A percentile compares a stretch with the other conserved stretches of the same genome.
These are phyloP conservation scores for Barnettozyma salicaria DNA, from an alignment of 805 yeast species.

Conservation along the genomic window DNA sequence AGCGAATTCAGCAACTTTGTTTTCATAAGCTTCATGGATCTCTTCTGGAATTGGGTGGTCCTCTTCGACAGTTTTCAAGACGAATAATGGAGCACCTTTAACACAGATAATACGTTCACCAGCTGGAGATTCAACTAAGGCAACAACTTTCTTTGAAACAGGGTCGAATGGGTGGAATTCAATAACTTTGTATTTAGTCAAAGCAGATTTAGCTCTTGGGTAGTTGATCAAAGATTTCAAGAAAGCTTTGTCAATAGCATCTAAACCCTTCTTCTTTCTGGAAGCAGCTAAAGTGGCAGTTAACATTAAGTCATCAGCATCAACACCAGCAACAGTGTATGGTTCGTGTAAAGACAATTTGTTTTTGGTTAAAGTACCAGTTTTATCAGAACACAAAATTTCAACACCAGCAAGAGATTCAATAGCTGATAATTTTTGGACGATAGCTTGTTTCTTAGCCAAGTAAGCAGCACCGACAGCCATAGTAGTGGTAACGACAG, in stretches of 20 bases:
- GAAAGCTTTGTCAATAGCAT: constrained; percentile 96
- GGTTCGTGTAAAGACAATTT: constrained; percentile 94
- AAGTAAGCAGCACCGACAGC: constrained; percentile 99
- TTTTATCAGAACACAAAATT: constrained; percentile 95
- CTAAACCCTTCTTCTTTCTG: constrained; percentile 96
- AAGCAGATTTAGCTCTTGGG: constrained; percentile 90
- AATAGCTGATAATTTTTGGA: constrained; percentile 92
- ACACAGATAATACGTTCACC: constrained; percentile 94
- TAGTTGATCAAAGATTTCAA: constrained; percentile 79
- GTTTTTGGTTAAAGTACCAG: constrained; percentile 97
- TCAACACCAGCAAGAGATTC: constrained; percentile 98
- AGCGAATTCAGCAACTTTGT: constrained; percentile 96
- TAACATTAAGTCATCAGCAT: constrained; percentile 91
- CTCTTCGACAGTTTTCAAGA: constrained; percentile 92
- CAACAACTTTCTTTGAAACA: constrained; percentile 94
- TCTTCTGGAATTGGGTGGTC: constrained; percentile 96
- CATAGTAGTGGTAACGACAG: constrained; percentile 97
- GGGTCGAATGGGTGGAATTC: constrained; percentile 98
- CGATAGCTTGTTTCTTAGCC: constrained; percentile 96
- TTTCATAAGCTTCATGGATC: constrained; percentile 88
- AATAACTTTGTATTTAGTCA: constrained; percentile 88
- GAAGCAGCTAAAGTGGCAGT: constrained; percentile 98
- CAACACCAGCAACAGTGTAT: constrained; percentile 96
- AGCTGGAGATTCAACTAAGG: constrained; percentile 91
- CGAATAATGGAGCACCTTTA: constrained; percentile 97